A percentile compares a stretch with the other conserved stretches of the same genome.
Evolutionary conservation across 176 grass and related monocot species (phyloP).

Genomic region (Metroxylon sagu): DNA sequence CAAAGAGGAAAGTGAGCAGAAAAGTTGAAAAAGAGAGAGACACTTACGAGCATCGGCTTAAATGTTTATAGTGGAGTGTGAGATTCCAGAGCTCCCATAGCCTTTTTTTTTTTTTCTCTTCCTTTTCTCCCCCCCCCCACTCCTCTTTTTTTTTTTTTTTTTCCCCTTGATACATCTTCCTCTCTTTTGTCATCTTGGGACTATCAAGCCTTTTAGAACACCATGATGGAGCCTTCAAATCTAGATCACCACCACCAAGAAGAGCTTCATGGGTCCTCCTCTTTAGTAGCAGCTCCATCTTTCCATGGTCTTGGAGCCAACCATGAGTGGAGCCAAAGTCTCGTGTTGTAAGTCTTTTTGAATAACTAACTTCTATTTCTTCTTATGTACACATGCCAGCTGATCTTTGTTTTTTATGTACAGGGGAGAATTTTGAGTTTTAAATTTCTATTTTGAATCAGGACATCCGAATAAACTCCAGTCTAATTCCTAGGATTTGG

Average conservation of each 20-base stretch:
- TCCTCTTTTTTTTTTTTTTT: background rate
- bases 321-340: slow-evolving; percentile 38
- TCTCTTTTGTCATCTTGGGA: slow-evolving; percentile 26
- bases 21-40: slow-evolving; percentile 1
- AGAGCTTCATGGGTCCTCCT: slow-evolving; percentile 13
- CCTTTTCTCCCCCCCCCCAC: background rate
- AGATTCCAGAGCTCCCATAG: too few species aligned
- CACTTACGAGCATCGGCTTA: background rate
- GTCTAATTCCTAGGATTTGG: slow-evolving; percentile 74
- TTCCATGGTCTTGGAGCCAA: background rate
- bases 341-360: slow-evolving; percentile 12
- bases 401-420: too few species aligned
- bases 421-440: too few species aligned
- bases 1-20: slow-evolving; percentile 7
- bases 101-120: background rate
- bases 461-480: slow-evolving; percentile 2
- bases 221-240: slow-evolving; percentile 35
- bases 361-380: background rate
- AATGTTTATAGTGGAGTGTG: too few species aligned
- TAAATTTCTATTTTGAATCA: background rate
- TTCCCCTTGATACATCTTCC: background rate
- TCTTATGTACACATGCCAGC: too few species aligned
- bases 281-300: slow-evolving; percentile 7
- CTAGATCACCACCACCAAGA: slow-evolving; percentile 32
- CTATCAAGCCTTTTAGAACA: slow-evolving; percentile 14